Evolutionary conservation across 2,329 filamentous ascomycete genomes (phyloP).

Genomic region (Colletotrichum tofieldiae): DNA sequence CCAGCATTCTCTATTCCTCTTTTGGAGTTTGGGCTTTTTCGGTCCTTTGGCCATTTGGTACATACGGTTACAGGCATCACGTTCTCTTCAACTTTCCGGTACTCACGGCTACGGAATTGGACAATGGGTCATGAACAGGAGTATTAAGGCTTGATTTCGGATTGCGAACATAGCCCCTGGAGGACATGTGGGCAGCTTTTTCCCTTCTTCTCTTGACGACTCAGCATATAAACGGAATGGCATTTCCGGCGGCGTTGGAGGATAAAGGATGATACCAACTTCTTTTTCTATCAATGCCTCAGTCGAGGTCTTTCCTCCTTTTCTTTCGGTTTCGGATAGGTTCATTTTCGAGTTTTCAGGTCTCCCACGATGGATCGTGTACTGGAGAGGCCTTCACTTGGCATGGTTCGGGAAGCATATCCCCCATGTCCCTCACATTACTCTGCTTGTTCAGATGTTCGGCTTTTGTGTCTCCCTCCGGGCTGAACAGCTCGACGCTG

Average conservation of each 20-base stretch:
- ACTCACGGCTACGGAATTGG: constrained; percentile 38
- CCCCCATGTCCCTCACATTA: neutral
- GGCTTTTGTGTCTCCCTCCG: constrained; percentile 1
- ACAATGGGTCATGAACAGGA: constrained; percentile 34
- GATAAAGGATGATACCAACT: constrained; percentile 42
- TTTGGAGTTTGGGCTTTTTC: constrained; percentile 14
- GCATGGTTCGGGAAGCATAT: constrained; percentile 7
- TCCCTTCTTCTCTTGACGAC: constrained; percentile 14
- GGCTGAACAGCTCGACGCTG: constrained; percentile 29
- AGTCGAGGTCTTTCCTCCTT: constrained; percentile 25
- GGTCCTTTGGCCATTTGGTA: constrained; percentile 1
- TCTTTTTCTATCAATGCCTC: constrained; percentile 34
- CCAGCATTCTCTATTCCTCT: constrained; percentile 2
- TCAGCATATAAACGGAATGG: constrained; percentile 38
- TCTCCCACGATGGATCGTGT: constrained; percentile 2
- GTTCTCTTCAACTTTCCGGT: constrained; percentile 35
- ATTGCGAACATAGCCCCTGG: constrained; percentile 8
- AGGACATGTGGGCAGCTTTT: constrained; percentile 8
- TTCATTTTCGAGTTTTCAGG: neutral
- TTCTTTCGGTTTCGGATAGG: neutral
- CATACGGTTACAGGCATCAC: constrained; percentile 32
- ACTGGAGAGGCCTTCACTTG: neutral
- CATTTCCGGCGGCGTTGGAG: constrained; percentile 40
- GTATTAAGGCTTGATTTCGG: constrained; percentile 27
- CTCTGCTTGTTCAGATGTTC: neutral